Percentiles rank a stretch among this genome's conserved stretches.
These are phyloP conservation scores for Trichoderma cornu-damae DNA, from an alignment of 2,329 filamentous ascomycete genomes.

Conservation along the genomic window DNA sequence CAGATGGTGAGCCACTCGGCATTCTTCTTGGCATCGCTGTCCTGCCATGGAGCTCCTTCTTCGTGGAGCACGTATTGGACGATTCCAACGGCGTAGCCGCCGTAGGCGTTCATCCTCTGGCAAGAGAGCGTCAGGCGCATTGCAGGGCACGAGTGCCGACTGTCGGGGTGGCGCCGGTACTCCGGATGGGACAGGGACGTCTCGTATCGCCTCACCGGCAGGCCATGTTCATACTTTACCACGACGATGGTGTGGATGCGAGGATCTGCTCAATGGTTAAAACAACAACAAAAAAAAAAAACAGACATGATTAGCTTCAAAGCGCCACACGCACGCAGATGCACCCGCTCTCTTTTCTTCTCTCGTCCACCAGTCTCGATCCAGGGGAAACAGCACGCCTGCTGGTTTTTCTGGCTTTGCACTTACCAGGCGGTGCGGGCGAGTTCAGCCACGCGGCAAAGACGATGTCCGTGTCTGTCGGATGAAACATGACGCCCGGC, in stretches of 20 bases:
- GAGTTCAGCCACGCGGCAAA: conserved; percentile 22
- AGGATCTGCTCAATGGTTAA: not conserved
- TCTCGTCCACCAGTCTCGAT: too few species aligned
- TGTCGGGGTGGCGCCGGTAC: conserved; percentile 14
- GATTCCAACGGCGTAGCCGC: conserved; percentile 11
- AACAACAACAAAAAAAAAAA: too few species aligned
- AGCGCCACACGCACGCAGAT: not conserved
- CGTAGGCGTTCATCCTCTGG: conserved; percentile 14
- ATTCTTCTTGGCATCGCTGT: not conserved
- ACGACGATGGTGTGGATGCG: conserved; percentile 12
- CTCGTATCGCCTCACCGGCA: conserved; percentile 11
- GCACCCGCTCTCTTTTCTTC: not conserved
- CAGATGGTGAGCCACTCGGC: conserved; percentile 13
- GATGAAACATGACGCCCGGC: conserved; percentile 24
- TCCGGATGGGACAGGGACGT: conserved; percentile 7
- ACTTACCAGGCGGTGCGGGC: conserved; percentile 13
- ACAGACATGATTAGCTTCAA: not conserved
- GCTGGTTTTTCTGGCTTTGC: not conserved
- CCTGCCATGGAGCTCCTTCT: not conserved
- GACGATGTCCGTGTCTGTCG: conserved; percentile 20
- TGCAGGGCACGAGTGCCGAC: conserved; percentile 14
- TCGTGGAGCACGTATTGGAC: conserved; percentile 12
- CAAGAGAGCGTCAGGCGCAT: conserved; percentile 16
- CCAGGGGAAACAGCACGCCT: not conserved
- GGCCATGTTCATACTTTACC: conserved; percentile 14